phyloP scores from a whole-genome alignment of 371 early-diverging fungal genomes.

The Entomophthora muscae region DNA sequence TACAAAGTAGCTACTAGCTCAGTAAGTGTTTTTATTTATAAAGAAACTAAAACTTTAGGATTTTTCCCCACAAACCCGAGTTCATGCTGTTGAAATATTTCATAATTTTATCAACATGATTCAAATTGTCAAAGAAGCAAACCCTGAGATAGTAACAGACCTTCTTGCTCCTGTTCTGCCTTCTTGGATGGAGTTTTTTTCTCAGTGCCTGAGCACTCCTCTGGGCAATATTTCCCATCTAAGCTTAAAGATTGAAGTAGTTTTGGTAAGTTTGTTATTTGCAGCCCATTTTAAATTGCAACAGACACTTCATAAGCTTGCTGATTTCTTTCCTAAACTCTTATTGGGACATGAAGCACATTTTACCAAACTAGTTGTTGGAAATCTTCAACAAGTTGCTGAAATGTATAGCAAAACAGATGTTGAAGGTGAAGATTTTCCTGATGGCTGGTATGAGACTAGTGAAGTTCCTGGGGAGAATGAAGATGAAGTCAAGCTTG shows the following conservation, averaged over 20 bases:
- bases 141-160: neutral
- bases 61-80: slow-evolving; percentile 4
- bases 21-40: neutral
- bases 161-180: neutral
- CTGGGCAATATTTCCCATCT: neutral
- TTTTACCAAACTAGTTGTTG: neutral
- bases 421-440: neutral
- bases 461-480: neutral
- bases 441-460: neutral
- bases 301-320: neutral
- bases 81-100: slow-evolving; percentile 5
- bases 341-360: neutral
- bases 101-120: neutral
- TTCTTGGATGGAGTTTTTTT: slow-evolving; percentile 3
- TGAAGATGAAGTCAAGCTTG: neutral
- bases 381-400: neutral
- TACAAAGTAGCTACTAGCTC: neutral
- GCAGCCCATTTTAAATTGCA: neutral
- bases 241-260: neutral
- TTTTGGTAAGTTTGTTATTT: neutral
- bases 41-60: neutral
- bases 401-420: neutral
- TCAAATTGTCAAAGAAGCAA: slow-evolving; percentile 2
- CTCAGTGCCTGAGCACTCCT: neutral
- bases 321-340: neutral